phyloP scores from a whole-genome alignment of 305 asterid genomes.

The Ajuga reptans region DNA sequence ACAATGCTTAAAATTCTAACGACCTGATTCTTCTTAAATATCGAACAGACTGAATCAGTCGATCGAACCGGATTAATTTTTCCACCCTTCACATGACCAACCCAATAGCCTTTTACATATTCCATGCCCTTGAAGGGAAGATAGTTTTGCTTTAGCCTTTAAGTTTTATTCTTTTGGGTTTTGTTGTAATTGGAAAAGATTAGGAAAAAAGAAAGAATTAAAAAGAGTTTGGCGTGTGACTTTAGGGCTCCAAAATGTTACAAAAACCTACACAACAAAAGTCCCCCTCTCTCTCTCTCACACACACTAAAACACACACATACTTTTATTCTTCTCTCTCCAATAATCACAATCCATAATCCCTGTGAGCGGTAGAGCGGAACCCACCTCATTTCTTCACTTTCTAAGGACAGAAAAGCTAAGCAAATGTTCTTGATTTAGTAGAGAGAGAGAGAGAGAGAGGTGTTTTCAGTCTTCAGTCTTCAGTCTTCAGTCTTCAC shows the following conservation, averaged over 20 bases:
- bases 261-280: slow-evolving; percentile 27
- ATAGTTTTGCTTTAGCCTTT: slow-evolving; percentile 13
- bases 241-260: slow-evolving; percentile 37
- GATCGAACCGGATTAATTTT: too few species aligned
- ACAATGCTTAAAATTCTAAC: too few species aligned
- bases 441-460: background rate
- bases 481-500: too few species aligned
- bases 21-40: too few species aligned
- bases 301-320: background rate
- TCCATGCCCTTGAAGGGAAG: slow-evolving; percentile 10
- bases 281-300: background rate
- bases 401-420: slow-evolving; percentile 5
- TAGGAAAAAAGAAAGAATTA: background rate
- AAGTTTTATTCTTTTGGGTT: slow-evolving; percentile 8
- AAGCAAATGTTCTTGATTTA: slow-evolving; percentile 7
- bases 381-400: slow-evolving; percentile 31
- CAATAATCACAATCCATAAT: slow-evolving; percentile 41
- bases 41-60: too few species aligned
- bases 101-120: slow-evolving; percentile 24
- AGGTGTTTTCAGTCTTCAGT: slow-evolving; percentile 6
- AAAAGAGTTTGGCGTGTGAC: slow-evolving; percentile 28
- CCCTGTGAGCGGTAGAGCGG: slow-evolving; percentile 29
- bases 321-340: slow-evolving; percentile 38
- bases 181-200: background rate
- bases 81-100: too few species aligned